These are phyloP conservation scores for Hygrocybe punicea DNA, from an alignment of 768 basidiomycete genomes.

Conservation along the genomic window DNA sequence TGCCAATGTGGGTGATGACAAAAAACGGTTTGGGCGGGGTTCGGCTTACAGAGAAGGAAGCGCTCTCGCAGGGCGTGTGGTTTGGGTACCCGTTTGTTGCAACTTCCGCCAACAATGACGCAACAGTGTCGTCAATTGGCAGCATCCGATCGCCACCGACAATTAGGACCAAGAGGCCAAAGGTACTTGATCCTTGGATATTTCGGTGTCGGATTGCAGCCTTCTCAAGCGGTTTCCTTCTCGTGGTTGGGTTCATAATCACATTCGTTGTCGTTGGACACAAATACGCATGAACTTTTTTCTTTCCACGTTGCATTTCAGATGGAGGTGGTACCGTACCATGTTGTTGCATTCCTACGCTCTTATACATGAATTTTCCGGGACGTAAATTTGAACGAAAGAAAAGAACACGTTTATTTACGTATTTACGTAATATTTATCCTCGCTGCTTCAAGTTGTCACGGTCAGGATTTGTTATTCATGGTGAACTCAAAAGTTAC, in stretches of 20 bases:
- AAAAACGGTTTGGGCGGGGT: constrained; percentile 3
- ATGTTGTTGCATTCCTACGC: no score
- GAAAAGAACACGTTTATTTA: no score
- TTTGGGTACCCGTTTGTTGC: constrained; percentile 62
- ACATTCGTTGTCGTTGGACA: constrained; percentile 5
- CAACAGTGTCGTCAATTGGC: constrained; percentile 20
- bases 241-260: constrained; percentile 1
- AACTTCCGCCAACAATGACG: constrained; percentile 40
- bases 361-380: no score
- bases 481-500: constrained; percentile 28
- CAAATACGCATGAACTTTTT: neutral
- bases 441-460: no score
- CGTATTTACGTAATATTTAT: no score
- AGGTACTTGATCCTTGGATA: constrained; percentile 58
- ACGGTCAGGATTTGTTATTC: no score
- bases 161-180: constrained; percentile 38
- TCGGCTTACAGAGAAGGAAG: constrained; percentile 27
- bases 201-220: constrained; percentile 53
- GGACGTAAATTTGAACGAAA: no score
- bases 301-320: neutral
- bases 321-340: neutral
- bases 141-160: constrained; percentile 24
- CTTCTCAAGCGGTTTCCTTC: neutral
- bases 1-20: constrained; percentile 42
- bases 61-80: constrained; percentile 45